A percentile compares a stretch with the other conserved stretches of the same genome.
These are phyloP conservation scores for Trichomonascaceae sp. DNA, from an alignment of 1,139 yeast species.

Conservation along the genomic window DNA sequence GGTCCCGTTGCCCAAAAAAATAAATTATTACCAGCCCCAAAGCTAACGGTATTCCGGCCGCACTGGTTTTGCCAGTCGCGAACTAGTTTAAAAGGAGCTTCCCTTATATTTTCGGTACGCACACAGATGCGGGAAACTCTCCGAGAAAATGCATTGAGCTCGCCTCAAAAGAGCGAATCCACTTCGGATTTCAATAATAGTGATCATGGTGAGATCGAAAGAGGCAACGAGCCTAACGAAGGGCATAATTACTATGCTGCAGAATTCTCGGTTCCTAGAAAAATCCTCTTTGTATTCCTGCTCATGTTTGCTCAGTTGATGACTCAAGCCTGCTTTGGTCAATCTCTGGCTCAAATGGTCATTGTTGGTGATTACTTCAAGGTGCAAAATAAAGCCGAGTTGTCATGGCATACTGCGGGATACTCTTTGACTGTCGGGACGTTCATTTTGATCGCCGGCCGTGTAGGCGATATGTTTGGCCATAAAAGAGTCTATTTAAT, in stretches of 20 bases:
- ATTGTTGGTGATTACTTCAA: constrained; percentile 39
- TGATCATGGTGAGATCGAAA: neutral
- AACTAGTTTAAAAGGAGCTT: too few relatives aligned
- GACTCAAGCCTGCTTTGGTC: constrained; percentile 47
- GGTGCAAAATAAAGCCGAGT: constrained; percentile 36
- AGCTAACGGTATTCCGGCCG: too few relatives aligned
- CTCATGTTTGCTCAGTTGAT: constrained; percentile 42
- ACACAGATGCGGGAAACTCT: neutral
- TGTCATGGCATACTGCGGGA: constrained; percentile 56
- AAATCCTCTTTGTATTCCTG: constrained; percentile 28
- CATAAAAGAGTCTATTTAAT: constrained; percentile 44
- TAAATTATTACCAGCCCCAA: too few relatives aligned
- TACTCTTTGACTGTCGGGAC: constrained; percentile 58
- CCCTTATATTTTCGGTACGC: too few relatives aligned
- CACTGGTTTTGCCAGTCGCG: too few relatives aligned
- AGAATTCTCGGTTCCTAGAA: constrained; percentile 14
- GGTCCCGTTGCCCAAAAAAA: too few relatives aligned
- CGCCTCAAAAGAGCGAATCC: neutral
- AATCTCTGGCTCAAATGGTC: constrained; percentile 39
- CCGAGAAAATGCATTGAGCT: neutral
- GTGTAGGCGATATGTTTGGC: constrained; percentile 60
- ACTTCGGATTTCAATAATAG: neutral
- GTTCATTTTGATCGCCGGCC: constrained; percentile 54
- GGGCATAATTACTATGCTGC: constrained; percentile 2
- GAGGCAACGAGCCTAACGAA: neutral